Evolutionary conservation across 257 asterid genomes (phyloP), one percentile per base, ranked within the genome.

Genomic region (Ballota nigra): DNA sequence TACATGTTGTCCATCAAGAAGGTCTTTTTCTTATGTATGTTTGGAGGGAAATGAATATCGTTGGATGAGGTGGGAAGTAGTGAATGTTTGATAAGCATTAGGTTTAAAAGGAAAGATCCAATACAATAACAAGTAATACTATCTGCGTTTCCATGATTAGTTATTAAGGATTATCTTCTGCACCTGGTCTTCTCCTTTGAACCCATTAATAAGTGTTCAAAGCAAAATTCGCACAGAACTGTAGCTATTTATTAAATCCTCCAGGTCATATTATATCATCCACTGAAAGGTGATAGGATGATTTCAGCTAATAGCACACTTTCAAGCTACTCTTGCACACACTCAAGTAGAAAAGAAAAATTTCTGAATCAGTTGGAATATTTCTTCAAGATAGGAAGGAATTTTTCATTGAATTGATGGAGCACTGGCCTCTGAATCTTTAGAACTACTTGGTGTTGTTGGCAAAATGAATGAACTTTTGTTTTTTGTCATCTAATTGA

Each of bases 401-500:
- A 45, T 61, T 8, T 3, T 38, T 51, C 24, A 29, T 61, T 16
- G 55, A 66, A 20, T 24, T 69, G 40, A 45, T 31, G 47, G 34
- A 34, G 34, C 52, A 33, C 59, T 40, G 34, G 24, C 57, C 29
- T 19, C 28, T 20, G 29, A 34, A 64, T 49, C n/a, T 38, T 61
- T 52, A 40, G 66, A 71, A 60, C 12, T 58, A 28, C 19, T 11
- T 41, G 13, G 8, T 45, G 53, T 15, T 45, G 53, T n/a, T n/a
- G 23, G 40, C 26, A 43, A 62, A 34, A 23, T 13, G n/a, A 41
- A 24, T 9, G 23, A 24, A 36, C 24, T 63, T 20, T 59, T 63
- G 56, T 63, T 31, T 20, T 43, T 63, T 9, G 34, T 52, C 38
- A 18, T 67, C 63, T 70, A 73, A 77, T 59, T 63, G 66, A 69